Base-by-base conservation (phyloP, 225 moss, liverwort and hornwort genomes). In the Bryoerythrophyllum caledonicum region DNA sequence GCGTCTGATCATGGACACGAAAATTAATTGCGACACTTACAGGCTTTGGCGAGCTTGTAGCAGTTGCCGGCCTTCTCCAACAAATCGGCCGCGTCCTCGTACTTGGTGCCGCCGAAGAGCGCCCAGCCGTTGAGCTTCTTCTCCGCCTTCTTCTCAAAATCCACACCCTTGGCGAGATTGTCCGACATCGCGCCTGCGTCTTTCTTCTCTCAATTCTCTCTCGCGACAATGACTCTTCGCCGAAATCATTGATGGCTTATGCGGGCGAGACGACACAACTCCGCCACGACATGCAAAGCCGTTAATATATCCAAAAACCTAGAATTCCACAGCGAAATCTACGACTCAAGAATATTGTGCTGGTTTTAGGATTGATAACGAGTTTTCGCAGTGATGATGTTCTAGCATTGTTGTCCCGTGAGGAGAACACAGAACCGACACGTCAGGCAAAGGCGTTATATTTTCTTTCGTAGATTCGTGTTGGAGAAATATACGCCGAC, bases 71-170 rank as follows among this genome's bases (percentile, higher is more conserved):
- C 91, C 83, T 94, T 94, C 49, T 96, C 94, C 43, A 92, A 83
- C 79, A 96, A 87, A 81, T 94, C 94, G 20, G 92, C 96, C 3
- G 94, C 96, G 38, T 97, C 96, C 14, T 94, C 96, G 27, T 82
- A 89, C 89, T 97, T 97, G 32, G 5, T 5, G 88, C 73, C 85
- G 23, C 90, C 90, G 66, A 97, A 97, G 32, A 94, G 19, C 19
- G 83, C 88, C 96, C 96, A 97, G 71, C 94, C 94, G 60, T 77
- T 94, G 75, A 97, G 83, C 92, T 94, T 97, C 91, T 90, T 92
- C 78, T 97, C 96, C 55, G 94, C 96, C 78, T 93, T 93, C 74
- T 87, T 94, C 85, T 94, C 94, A 40, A 85, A 97, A 44, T 97
- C 96, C 43, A 81, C 46, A 6, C 92, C 96, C 79, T 91, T 92